Evolutionary conservation across 1,139 yeast genomes (phyloP).

Genomic region (Meyerozyma elateridarum): DNA sequence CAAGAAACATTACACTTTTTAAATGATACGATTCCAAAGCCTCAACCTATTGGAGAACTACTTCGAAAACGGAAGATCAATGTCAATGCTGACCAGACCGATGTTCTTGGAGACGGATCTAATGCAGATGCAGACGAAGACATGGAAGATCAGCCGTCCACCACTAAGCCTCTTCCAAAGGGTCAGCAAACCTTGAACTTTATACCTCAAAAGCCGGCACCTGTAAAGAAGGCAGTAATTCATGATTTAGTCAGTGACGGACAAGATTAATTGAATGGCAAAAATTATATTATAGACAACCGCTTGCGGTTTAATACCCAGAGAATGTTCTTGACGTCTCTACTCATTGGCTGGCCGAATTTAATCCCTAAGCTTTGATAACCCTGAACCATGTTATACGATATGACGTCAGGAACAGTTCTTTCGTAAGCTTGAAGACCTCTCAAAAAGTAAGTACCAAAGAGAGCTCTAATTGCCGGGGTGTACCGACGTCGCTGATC

Average conservation of each 20-base stretch:
- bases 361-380: conserved; percentile 25
- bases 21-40: conserved; percentile 63
- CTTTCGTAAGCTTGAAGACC: conserved; percentile 32
- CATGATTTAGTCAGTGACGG: conserved; percentile 28
- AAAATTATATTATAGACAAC: conserved; percentile 4
- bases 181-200: conserved; percentile 13
- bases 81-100: conserved; percentile 12
- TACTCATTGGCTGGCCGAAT: conserved; percentile 14
- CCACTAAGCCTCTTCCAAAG: conserved; percentile 11
- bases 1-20: conserved; percentile 69
- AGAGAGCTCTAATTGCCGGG: conserved; percentile 14
- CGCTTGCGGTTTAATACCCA: conserved; percentile 22
- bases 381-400: conserved; percentile 26
- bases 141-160: conserved; percentile 4
- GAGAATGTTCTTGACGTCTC: conserved; percentile 26
- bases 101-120: conserved; percentile 7
- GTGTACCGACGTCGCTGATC: conserved; percentile 7
- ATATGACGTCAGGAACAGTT: conserved; percentile 28
- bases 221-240: conserved; percentile 31
- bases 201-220: conserved; percentile 12
- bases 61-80: conserved; percentile 44
- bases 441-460: conserved; percentile 21
- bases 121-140: conserved; percentile 8
- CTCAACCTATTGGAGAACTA: conserved; percentile 50
- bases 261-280: conserved; percentile 7